A percentile compares a stretch with the other conserved stretches of the same genome.
Evolutionary conservation across 2,329 filamentous ascomycete genomes (phyloP).

Genomic region (Fusarium chlamydosporum): DNA sequence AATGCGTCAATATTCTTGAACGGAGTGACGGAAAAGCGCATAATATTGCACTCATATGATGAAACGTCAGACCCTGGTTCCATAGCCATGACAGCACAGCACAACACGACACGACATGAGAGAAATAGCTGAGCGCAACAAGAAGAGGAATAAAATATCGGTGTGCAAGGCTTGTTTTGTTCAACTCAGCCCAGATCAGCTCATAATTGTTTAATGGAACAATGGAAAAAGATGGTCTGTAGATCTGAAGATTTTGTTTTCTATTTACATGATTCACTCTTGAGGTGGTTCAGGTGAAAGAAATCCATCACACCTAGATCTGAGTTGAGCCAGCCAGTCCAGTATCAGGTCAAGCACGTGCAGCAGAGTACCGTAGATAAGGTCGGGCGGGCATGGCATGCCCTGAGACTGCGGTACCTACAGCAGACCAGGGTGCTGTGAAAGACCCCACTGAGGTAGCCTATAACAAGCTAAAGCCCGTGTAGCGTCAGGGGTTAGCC

Average conservation of each 20-base stretch:
- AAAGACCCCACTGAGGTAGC: slow-evolving; percentile 7
- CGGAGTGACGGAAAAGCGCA: slow-evolving; percentile 25
- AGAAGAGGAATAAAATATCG: slow-evolving; percentile 20
- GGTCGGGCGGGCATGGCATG: slow-evolving; percentile 8
- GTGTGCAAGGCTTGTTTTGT: slow-evolving; percentile 31
- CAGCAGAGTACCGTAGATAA: slow-evolving; percentile 27
- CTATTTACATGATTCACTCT: slow-evolving; percentile 3
- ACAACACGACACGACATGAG: slow-evolving; percentile 1
- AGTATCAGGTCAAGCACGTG: slow-evolving; percentile 42
- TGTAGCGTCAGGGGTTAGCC: slow-evolving; percentile 39
- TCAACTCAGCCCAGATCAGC: slow-evolving; percentile 13
- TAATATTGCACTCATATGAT: slow-evolving; percentile 38
- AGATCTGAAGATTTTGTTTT: slow-evolving; percentile 25
- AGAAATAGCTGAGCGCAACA: slow-evolving; percentile 25
- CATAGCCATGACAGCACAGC: slow-evolving; percentile 41
- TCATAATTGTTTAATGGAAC: slow-evolving; percentile 7
- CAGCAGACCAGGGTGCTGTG: too few species aligned
- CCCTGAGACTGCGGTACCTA: slow-evolving; percentile 21
- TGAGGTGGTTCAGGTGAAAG: slow-evolving; percentile 19
- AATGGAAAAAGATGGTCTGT: neutral
- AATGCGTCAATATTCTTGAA: slow-evolving; percentile 3
- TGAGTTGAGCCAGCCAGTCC: slow-evolving; percentile 20
- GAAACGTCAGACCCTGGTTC: slow-evolving; percentile 42
- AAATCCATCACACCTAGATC: slow-evolving; percentile 10
- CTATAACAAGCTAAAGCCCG: slow-evolving; percentile 14